phyloP scores from a whole-genome alignment of 2,329 filamentous ascomycete genomes.

The Daldinia sp. region DNA sequence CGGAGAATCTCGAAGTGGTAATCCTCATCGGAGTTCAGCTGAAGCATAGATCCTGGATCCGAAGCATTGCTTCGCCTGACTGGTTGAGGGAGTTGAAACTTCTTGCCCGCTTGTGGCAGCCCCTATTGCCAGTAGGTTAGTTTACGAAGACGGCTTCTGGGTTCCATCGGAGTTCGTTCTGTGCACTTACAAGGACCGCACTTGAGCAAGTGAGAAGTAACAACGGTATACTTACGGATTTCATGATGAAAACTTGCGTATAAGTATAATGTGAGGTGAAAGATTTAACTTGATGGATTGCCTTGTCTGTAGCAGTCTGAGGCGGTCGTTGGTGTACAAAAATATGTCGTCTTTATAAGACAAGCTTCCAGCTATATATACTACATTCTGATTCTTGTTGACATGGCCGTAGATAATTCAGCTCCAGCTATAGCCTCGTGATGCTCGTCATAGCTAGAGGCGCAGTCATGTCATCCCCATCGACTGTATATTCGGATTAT shows the following conservation, averaged over 20 bases:
- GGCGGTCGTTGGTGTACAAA: not conserved
- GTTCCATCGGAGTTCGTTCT: not conserved
- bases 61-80: conserved; percentile 23
- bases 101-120: conserved; percentile 1
- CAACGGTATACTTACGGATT: not conserved
- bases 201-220: conserved; percentile 14
- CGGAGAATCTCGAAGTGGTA: conserved; percentile 44
- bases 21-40: conserved; percentile 37
- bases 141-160: not conserved
- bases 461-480: not conserved
- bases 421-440: not conserved
- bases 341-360: not conserved
- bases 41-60: conserved; percentile 31
- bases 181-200: conserved; percentile 19
- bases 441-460: not conserved
- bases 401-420: not conserved
- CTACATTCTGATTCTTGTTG: not conserved
- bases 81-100: not conserved
- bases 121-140: conserved; percentile 10
- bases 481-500: not conserved
- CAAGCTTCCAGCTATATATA: not conserved
- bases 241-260: conserved; percentile 8
- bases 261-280: not conserved
- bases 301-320: not conserved
- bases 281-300: not conserved